These are phyloP conservation scores for Fusarium keratoplasticum DNA, from an alignment of 2,329 filamentous ascomycete genomes.

Conservation along the genomic window DNA sequence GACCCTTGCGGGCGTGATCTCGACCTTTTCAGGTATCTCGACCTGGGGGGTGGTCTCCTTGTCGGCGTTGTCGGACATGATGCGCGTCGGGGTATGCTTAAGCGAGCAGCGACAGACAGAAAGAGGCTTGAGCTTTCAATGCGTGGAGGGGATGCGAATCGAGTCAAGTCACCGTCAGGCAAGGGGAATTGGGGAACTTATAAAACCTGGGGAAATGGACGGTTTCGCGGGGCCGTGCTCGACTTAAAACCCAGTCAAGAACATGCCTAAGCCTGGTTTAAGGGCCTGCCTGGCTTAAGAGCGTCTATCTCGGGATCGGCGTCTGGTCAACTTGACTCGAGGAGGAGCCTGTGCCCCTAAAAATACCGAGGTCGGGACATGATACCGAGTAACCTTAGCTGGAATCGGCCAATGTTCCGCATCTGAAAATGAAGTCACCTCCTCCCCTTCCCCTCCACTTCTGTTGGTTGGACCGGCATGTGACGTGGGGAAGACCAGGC, in stretches of 20 bases:
- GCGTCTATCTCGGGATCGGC: slow-evolving; percentile 30
- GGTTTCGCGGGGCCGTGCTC: slow-evolving; percentile 32
- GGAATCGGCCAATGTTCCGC: slow-evolving; percentile 36
- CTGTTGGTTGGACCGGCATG: slow-evolving; percentile 35
- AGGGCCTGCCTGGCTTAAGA: neutral
- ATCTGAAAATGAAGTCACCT: slow-evolving; percentile 44
- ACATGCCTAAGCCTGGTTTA: neutral
- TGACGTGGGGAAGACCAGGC: slow-evolving; percentile 39
- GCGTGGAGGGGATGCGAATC: too few species aligned
- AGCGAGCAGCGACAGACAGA: slow-evolving; percentile 14
- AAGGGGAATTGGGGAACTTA: slow-evolving; percentile 21
- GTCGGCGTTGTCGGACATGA: slow-evolving; percentile 38
- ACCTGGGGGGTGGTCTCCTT: slow-evolving; percentile 37
- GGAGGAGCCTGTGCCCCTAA: slow-evolving; percentile 16
- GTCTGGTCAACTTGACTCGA: slow-evolving; percentile 17
- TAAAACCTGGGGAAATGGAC: slow-evolving; percentile 26
- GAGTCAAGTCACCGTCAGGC: neutral
- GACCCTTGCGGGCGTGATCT: slow-evolving; percentile 30
- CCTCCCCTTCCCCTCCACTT: neutral
- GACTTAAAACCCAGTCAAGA: slow-evolving; percentile 23
- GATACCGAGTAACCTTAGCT: slow-evolving; percentile 35
- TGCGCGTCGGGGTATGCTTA: slow-evolving; percentile 14
- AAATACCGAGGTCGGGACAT: slow-evolving; percentile 38
- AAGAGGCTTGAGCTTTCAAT: slow-evolving; percentile 3
- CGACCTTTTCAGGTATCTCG: slow-evolving; percentile 33